A percentile compares a stretch with the other conserved stretches of the same genome.
Evolutionary conservation across 441 rosid genomes (phyloP).

Genomic region (Pelargonium fulgidum): DNA sequence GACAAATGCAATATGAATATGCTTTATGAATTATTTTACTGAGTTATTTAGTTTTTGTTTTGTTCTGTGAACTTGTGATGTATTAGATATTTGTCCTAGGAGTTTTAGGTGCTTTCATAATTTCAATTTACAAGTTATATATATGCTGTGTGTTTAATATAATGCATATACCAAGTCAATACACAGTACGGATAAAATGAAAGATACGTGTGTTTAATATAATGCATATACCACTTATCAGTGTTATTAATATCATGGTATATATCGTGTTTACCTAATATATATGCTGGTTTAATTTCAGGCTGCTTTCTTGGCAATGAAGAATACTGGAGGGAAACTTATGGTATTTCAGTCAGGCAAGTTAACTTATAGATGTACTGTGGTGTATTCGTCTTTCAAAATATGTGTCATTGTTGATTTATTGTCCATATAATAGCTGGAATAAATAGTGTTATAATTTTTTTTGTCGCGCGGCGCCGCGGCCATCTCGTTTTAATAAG

Average conservation of each 20-base stretch:
- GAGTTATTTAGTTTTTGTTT: background rate
- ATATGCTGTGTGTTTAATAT: too few relatives aligned
- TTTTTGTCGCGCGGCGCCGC: too few relatives aligned
- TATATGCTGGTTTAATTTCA: too few relatives aligned
- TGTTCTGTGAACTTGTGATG: background rate
- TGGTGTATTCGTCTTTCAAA: slow-evolving; percentile 14
- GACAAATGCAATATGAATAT: background rate
- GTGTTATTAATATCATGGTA: too few relatives aligned
- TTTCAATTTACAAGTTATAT: too few relatives aligned
- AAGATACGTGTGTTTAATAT: too few relatives aligned
- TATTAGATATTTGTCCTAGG: background rate
- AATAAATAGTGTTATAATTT: too few relatives aligned
- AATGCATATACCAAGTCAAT: too few relatives aligned
- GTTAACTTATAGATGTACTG: slow-evolving; percentile 17
- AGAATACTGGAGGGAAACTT: slow-evolving; percentile 86
- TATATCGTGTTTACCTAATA: too few relatives aligned
- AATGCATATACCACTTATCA: too few relatives aligned
- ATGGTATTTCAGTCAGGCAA: slow-evolving; percentile 91
- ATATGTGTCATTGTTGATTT: background rate
- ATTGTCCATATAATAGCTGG: background rate
- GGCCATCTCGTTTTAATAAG: too few relatives aligned
- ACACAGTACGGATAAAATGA: too few relatives aligned
- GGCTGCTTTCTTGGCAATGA: slow-evolving; percentile 94
- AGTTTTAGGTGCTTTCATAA: background rate
- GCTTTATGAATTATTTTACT: background rate